Conservation (phyloP, 805 yeast species). For the Metschnikowia cerradonensis region DNA sequence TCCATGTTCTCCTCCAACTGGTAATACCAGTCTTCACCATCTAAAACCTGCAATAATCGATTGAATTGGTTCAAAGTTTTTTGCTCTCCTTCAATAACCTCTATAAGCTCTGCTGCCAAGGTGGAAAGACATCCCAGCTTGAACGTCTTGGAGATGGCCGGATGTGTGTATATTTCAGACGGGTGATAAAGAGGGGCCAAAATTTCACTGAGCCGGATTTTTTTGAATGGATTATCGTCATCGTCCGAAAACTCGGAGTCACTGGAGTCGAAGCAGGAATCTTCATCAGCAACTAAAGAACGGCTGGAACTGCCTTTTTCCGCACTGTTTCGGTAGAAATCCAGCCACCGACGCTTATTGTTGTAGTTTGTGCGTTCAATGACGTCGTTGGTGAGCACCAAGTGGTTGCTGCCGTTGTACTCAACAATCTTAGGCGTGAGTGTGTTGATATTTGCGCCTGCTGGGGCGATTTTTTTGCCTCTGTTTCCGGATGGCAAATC, state of each 20-base stretch:
- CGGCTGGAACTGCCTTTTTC: conserved; percentile 1
- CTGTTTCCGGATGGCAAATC: conserved; percentile 23
- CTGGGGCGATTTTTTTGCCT: conserved; percentile 28
- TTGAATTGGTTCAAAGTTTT: conserved; percentile 66
- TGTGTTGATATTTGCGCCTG: conserved; percentile 16
- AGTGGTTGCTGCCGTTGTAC: conserved; percentile 32
- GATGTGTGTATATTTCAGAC: conserved; percentile 69
- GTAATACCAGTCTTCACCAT: conserved; percentile 82
- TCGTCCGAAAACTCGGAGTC: conserved; percentile 2
- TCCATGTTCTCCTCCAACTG: conserved; percentile 60
- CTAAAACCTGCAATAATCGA: conserved; percentile 67
- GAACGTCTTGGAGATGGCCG: conserved; percentile 64
- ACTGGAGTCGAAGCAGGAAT: background rate
- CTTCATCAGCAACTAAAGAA: background rate
- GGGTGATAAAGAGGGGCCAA: conserved; percentile 80
- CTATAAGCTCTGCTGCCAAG: conserved; percentile 70
- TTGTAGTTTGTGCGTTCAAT: conserved; percentile 26
- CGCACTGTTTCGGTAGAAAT: conserved; percentile 16
- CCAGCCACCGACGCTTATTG: conserved; percentile 37
- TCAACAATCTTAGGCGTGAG: conserved; percentile 36
- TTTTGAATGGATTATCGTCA: conserved; percentile 25
- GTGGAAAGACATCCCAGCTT: conserved; percentile 45
- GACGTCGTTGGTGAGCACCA: conserved; percentile 34
- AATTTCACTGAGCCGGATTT: conserved; percentile 39
- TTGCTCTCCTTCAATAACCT: conserved; percentile 78